Conservation (phyloP, 78 protist genomes). For the Parvularia atlantis region DNA sequence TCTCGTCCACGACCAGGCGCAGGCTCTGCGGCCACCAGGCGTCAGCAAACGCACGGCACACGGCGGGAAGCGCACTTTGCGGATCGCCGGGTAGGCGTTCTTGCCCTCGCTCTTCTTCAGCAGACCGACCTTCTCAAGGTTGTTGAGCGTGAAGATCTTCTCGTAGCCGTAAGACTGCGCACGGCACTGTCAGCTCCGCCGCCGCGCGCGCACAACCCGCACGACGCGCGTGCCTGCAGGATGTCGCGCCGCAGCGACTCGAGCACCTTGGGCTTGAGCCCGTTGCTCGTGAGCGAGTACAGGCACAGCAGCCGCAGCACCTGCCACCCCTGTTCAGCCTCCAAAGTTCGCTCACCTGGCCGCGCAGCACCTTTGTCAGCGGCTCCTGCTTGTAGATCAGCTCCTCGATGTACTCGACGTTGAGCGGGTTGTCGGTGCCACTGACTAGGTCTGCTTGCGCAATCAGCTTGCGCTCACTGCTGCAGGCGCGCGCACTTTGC, state of each 20-base stretch:
- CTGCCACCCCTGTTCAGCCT: too few relatives aligned
- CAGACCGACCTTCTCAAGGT: conserved; percentile 45
- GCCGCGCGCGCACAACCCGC: background rate
- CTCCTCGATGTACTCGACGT: conserved; percentile 8
- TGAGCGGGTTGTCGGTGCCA: background rate
- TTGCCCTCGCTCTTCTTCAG: conserved; percentile 25
- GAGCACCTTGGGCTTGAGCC: conserved; percentile 41
- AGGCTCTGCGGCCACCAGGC: background rate
- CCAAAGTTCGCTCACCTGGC: too few relatives aligned
- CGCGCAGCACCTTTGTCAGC: conserved; percentile 38
- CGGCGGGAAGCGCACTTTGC: too few relatives aligned
- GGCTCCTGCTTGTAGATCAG: conserved; percentile 38
- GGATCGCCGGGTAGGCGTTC: conserved; percentile 1
- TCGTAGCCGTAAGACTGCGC: conserved; percentile 60
- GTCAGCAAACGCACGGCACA: too few relatives aligned
- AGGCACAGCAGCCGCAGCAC: conserved; percentile 64
- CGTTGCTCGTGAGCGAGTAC: conserved; percentile 32
- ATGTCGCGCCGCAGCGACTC: conserved; percentile 29
- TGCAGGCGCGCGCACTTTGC: conserved; percentile 15
- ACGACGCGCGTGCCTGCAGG: conserved; percentile 25
- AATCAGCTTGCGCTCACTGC: background rate
- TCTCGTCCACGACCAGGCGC: conserved; percentile 44
- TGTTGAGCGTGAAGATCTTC: conserved; percentile 38
- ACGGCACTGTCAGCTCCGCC: background rate
- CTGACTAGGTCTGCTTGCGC: background rate